phyloP scores from a whole-genome alignment of 148 eudicot species.

The Heliosperma pusillum region DNA sequence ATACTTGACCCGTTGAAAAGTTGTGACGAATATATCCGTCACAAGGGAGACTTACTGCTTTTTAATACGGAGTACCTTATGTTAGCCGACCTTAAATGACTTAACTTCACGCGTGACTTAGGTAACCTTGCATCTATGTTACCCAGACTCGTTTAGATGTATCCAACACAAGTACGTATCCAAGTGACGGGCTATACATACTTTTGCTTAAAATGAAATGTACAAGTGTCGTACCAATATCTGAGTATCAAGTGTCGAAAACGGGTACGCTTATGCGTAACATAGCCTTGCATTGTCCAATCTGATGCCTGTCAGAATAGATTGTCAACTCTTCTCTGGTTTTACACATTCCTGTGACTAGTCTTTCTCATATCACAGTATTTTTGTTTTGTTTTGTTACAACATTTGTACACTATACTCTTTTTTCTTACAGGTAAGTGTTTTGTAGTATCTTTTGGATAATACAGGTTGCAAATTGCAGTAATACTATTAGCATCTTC shows the following conservation, averaged over 20 bases:
- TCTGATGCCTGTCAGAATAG: background rate
- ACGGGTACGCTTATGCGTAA: too few relatives aligned
- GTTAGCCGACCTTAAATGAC: background rate
- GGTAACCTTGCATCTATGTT: too few relatives aligned
- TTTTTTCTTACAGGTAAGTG: background rate
- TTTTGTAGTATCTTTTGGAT: conserved; percentile 25
- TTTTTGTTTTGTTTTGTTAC: conserved; percentile 13
- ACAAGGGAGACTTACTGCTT: too few relatives aligned
- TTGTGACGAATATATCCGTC: too few relatives aligned
- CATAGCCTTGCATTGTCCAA: background rate
- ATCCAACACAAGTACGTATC: too few relatives aligned
- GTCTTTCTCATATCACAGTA: conserved; percentile 23
- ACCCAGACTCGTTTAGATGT: too few relatives aligned
- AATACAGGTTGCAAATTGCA: conserved; percentile 5
- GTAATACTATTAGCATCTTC: conserved; percentile 8
- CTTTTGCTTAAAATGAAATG: too few relatives aligned
- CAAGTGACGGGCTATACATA: too few relatives aligned
- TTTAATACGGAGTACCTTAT: too few relatives aligned
- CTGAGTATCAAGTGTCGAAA: background rate
- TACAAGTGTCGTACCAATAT: too few relatives aligned
- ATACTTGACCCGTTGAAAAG: too few relatives aligned
- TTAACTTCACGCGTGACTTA: background rate
- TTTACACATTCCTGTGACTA: conserved; percentile 15
- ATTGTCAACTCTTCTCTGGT: background rate
- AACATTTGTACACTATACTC: conserved; percentile 6